Percentiles rank a stretch among this genome's conserved stretches.
Evolutionary conservation across 2,329 filamentous ascomycete genomes (phyloP).

Genomic region (Plectosphaerella cucumerina): DNA sequence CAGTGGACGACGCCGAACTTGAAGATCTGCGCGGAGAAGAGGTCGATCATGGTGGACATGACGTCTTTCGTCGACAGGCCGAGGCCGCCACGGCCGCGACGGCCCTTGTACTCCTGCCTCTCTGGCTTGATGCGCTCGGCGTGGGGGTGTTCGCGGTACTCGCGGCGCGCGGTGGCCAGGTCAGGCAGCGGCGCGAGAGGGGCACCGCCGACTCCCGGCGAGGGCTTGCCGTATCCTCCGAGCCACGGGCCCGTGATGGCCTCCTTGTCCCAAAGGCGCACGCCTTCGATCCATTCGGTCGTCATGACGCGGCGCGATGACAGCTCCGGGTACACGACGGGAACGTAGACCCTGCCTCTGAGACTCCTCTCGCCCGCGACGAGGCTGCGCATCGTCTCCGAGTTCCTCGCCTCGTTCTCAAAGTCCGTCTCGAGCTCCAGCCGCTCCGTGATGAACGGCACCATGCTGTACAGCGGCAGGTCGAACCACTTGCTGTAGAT

Average conservation of each 20-base stretch:
- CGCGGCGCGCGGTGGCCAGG: slow-evolving; percentile 37
- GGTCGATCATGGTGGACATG: slow-evolving; percentile 94
- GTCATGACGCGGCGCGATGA: slow-evolving; percentile 83
- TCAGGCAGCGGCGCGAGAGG: slow-evolving; percentile 49
- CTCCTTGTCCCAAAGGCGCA: slow-evolving; percentile 88
- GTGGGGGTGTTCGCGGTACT: slow-evolving; percentile 46
- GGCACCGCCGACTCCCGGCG: slow-evolving; percentile 69
- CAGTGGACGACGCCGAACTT: slow-evolving; percentile 94
- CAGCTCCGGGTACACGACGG: slow-evolving; percentile 76
- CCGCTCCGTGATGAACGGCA: slow-evolving; percentile 92
- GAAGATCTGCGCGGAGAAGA: slow-evolving; percentile 98
- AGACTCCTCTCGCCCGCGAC: slow-evolving; percentile 73
- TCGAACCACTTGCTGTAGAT: slow-evolving; percentile 88
- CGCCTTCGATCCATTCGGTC: slow-evolving; percentile 96
- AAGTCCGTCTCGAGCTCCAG: slow-evolving; percentile 93
- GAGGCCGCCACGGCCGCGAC: slow-evolving; percentile 69
- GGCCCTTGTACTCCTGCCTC: slow-evolving; percentile 73
- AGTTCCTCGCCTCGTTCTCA: slow-evolving; percentile 83
- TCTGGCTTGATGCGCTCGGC: slow-evolving; percentile 71
- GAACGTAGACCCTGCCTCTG: slow-evolving; percentile 80
- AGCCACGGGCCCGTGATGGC: slow-evolving; percentile 73
- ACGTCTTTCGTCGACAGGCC: slow-evolving; percentile 80
- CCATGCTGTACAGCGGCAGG: slow-evolving; percentile 84
- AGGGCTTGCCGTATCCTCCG: slow-evolving; percentile 71
- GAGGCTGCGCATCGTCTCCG: slow-evolving; percentile 74